A percentile compares a stretch with the other conserved stretches of the same genome.
These are phyloP conservation scores for Ophiostoma populinum DNA, from an alignment of 2,329 filamentous ascomycete genomes.

Conservation along the genomic window DNA sequence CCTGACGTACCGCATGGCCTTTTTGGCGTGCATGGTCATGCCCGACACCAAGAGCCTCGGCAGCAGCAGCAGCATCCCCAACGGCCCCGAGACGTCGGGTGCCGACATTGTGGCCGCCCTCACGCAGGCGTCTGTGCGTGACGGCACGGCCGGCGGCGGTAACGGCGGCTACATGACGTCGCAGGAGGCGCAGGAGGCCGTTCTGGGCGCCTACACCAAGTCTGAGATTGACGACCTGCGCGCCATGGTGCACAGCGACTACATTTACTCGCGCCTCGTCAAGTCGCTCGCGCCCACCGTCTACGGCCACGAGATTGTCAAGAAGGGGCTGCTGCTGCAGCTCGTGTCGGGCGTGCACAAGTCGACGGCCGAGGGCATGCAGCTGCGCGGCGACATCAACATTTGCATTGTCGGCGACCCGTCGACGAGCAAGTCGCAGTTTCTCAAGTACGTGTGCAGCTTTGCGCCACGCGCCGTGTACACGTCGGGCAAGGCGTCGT, in stretches of 20 bases:
- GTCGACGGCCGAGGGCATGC: constrained; percentile 82
- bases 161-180: constrained; percentile 33
- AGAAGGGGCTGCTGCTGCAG: constrained; percentile 88
- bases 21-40: constrained; percentile 89
- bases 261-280: constrained; percentile 85
- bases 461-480: constrained; percentile 95
- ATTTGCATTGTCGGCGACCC: constrained; percentile 97
- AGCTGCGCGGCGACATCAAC: constrained; percentile 91
- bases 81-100: constrained; percentile 40
- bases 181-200: constrained; percentile 76
- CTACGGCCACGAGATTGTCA: constrained; percentile 92
- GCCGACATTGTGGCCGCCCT: constrained; percentile 73
- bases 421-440: constrained; percentile 93
- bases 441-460: constrained; percentile 93
- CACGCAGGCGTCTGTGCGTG: constrained; percentile 51
- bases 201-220: constrained; percentile 69
- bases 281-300: constrained; percentile 93
- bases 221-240: constrained; percentile 84
- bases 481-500: constrained; percentile 93
- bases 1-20: constrained; percentile 88
- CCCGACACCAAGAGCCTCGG: constrained; percentile 73
- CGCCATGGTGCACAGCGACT: constrained; percentile 84
- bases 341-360: constrained; percentile 94
- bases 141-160: constrained; percentile 30
- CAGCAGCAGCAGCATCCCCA: constrained; percentile 39